phyloP scores from a whole-genome alignment of 495 filamentous ascomycete genomes.

The Aspergillus bridgeri region DNA sequence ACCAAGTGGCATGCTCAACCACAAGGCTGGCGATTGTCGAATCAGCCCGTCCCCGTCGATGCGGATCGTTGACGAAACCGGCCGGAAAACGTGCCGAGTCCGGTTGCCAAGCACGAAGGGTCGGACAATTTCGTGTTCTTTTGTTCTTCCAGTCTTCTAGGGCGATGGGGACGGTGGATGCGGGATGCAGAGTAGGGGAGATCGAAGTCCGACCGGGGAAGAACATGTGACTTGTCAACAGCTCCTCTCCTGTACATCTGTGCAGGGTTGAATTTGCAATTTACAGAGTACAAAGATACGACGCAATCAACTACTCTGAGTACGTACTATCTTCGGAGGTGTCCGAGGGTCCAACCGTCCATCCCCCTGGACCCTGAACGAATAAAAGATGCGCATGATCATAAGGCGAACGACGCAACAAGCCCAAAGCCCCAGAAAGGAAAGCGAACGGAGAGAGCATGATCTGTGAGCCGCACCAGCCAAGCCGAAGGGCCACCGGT shows the following conservation, averaged over 20 bases:
- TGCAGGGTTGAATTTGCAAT: too few species aligned
- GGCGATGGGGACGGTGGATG: not conserved
- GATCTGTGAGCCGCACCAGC: not conserved
- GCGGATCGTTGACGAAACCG: not conserved
- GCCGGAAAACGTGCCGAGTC: constrained; percentile 8
- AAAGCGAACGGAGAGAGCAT: too few species aligned
- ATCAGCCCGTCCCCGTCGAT: constrained; percentile 1
- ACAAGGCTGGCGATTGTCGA: constrained; percentile 12
- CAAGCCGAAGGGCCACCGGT: too few species aligned
- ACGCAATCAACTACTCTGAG: not conserved
- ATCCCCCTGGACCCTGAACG: not conserved
- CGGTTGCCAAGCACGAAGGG: not conserved
- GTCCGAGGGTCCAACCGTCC: not conserved
- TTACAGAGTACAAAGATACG: too few species aligned
- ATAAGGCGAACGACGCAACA: too few species aligned
- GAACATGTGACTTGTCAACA: not conserved
- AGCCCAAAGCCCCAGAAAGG: too few species aligned
- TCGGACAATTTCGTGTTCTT: not conserved
- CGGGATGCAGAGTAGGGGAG: too few species aligned
- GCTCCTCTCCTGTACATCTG: not conserved
- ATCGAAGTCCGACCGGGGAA: not conserved
- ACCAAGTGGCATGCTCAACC: not conserved
- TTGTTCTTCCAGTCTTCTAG: not conserved
- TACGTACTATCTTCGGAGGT: not conserved
- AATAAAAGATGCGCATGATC: not conserved